phyloP scores from a whole-genome alignment of 441 rosid genomes.

The Lepidium campestre region DNA sequence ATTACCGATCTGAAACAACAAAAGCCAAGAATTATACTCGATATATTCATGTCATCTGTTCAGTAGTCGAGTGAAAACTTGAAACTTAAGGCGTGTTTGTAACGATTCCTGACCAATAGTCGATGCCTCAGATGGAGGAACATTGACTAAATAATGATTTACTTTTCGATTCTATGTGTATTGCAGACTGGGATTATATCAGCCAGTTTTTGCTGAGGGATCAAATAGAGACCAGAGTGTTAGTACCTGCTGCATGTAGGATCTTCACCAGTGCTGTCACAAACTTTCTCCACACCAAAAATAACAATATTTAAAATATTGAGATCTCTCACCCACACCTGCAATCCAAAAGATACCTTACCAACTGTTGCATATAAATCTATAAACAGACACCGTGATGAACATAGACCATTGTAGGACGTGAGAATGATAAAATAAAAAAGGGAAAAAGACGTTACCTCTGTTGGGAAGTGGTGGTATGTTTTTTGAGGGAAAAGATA shows the following conservation, averaged over 20 bases:
- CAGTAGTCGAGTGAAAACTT: not conserved
- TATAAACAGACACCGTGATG: not conserved
- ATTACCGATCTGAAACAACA: constrained; percentile 54
- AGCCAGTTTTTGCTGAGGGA: not conserved
- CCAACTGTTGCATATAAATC: not conserved
- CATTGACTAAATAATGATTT: not conserved
- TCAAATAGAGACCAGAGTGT: not conserved
- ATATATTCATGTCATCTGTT: not conserved
- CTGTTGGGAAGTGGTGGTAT: constrained; percentile 93
- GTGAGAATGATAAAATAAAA: not conserved
- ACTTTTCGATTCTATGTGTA: not conserved
- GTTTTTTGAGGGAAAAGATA: constrained; percentile 75
- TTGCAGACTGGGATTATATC: not conserved
- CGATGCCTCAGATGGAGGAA: not conserved
- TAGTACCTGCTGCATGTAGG: constrained; percentile 69
- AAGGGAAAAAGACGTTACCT: constrained; percentile 41
- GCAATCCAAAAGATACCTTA: not conserved
- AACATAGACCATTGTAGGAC: not conserved
- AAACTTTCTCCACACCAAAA: constrained; percentile 56
- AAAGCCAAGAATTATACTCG: not conserved
- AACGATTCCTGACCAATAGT: not conserved
- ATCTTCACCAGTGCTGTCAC: constrained; percentile 91
- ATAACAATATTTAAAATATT: constrained; percentile 51
- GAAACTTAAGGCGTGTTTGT: not conserved
- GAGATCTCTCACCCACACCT: constrained; percentile 80